Conservation (phyloP, 805 yeast species). For the Scheffersomyces spartinae region DNA sequence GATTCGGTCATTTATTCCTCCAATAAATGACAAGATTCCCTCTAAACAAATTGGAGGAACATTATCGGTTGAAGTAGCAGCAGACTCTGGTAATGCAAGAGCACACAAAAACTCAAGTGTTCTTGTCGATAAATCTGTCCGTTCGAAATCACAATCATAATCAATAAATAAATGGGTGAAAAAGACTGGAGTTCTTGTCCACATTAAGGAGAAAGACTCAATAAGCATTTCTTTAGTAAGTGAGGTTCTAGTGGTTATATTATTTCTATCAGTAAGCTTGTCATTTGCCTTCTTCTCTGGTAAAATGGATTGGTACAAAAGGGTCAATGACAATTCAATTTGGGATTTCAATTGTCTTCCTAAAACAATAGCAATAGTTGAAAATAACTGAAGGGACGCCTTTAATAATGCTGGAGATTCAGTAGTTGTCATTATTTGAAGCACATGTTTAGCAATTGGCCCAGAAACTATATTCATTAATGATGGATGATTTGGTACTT, state of each 20-base stretch:
- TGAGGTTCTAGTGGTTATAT: slow-evolving; percentile 15
- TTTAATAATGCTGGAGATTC: slow-evolving; percentile 67
- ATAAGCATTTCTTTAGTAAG: slow-evolving; percentile 68
- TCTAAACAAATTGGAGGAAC: slow-evolving; percentile 93
- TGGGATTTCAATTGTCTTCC: slow-evolving; percentile 64
- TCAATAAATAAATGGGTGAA: slow-evolving; percentile 69
- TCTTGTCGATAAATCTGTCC: slow-evolving; percentile 62
- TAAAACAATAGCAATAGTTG: slow-evolving; percentile 58
- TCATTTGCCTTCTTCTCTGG: slow-evolving; percentile 14
- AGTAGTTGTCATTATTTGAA: slow-evolving; percentile 63
- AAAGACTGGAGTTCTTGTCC: slow-evolving; percentile 72
- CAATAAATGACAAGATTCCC: slow-evolving; percentile 63
- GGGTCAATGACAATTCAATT: slow-evolving; percentile 58
- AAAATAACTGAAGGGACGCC: slow-evolving; percentile 63
- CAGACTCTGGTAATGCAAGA: slow-evolving; percentile 78
- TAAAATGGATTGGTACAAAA: slow-evolving; percentile 49
- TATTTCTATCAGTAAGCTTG: slow-evolving; percentile 12
- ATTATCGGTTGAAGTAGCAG: slow-evolving; percentile 63
- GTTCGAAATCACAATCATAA: slow-evolving; percentile 85
- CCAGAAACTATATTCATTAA: slow-evolving; percentile 62
- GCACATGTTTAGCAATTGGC: slow-evolving; percentile 73
- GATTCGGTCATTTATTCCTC: slow-evolving; percentile 45
- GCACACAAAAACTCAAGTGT: slow-evolving; percentile 63
- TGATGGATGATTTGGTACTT: slow-evolving; percentile 47
- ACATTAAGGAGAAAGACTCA: slow-evolving; percentile 71